These are phyloP conservation scores for Inga laurina DNA, from an alignment of 306 rosid species.

Conservation along the genomic window DNA sequence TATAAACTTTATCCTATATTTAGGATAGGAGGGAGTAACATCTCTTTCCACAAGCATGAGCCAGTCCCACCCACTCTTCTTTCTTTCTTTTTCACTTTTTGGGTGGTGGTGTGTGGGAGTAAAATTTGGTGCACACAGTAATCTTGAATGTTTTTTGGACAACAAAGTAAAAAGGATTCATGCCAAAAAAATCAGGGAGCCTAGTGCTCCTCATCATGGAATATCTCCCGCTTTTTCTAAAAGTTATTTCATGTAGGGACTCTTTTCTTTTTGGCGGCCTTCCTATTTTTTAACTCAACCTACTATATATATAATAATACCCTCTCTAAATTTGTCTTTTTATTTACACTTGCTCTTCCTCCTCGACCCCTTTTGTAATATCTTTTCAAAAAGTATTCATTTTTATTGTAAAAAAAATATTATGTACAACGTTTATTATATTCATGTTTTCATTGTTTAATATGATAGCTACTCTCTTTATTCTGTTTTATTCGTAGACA, in stretches of 20 bases:
- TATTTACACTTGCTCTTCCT: slow-evolving; percentile 18
- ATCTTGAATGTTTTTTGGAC: slow-evolving; percentile 27
- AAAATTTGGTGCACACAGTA: slow-evolving; percentile 18
- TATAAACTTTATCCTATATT: too few relatives aligned
- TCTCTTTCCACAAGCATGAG: slow-evolving; percentile 12
- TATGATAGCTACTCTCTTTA: neutral
- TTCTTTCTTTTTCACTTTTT: slow-evolving; percentile 21
- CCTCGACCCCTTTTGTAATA: neutral
- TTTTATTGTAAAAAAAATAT: neutral
- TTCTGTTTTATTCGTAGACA: neutral
- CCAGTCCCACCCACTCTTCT: slow-evolving; percentile 9
- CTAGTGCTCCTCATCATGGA: slow-evolving; percentile 55
- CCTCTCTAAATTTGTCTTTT: slow-evolving; percentile 33
- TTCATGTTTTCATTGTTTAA: neutral
- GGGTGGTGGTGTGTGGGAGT: slow-evolving; percentile 19
- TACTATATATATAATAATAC: slow-evolving; percentile 27
- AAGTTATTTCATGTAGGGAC: slow-evolving; percentile 50
- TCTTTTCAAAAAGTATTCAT: neutral
- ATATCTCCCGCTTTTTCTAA: slow-evolving; percentile 38
- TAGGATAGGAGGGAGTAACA: too few relatives aligned
- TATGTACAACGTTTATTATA: neutral
- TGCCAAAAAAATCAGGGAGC: slow-evolving; percentile 46
- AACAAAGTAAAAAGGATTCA: neutral
- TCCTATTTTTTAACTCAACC: slow-evolving; percentile 1
- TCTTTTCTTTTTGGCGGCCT: slow-evolving; percentile 30